Evolutionary conservation across 2,329 filamentous ascomycete species (phyloP).

Genomic region (Bipolaris bicolor): DNA sequence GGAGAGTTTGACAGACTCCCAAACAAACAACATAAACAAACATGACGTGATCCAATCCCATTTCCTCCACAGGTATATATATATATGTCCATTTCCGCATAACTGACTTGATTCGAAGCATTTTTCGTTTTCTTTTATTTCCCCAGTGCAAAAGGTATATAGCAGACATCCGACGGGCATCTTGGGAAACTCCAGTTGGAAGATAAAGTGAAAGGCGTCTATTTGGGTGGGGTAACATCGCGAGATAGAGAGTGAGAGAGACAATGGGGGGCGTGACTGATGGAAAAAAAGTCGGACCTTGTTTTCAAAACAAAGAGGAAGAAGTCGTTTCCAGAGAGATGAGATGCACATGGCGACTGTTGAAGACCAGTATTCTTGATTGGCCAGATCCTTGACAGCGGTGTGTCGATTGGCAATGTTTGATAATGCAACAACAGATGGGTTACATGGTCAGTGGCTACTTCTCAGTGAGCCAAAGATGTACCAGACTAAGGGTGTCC

Average conservation of each 20-base stretch:
- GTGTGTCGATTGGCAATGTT: neutral
- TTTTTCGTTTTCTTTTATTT: neutral
- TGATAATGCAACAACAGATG: neutral
- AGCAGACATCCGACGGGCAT: neutral
- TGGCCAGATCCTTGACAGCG: neutral
- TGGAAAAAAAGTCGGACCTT: neutral
- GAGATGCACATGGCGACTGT: neutral
- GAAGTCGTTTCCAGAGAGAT: neutral
- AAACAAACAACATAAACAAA: neutral
- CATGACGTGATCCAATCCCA: neutral
- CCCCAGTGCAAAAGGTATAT: neutral
- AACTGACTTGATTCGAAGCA: neutral
- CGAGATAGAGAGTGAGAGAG: neutral
- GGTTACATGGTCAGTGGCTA: neutral
- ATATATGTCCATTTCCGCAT: neutral
- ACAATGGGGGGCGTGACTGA: neutral
- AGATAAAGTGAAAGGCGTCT: neutral
- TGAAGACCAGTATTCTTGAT: neutral
- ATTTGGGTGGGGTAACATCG: neutral
- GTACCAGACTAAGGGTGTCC: constrained; percentile 34
- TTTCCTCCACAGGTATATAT: neutral
- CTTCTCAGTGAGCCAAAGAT: neutral
- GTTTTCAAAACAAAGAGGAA: neutral
- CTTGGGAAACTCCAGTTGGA: neutral
- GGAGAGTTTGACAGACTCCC: neutral